These are phyloP conservation scores for Phlegmacium glaucopus DNA, from an alignment of 768 basidiomycete genomes.

Conservation along the genomic window DNA sequence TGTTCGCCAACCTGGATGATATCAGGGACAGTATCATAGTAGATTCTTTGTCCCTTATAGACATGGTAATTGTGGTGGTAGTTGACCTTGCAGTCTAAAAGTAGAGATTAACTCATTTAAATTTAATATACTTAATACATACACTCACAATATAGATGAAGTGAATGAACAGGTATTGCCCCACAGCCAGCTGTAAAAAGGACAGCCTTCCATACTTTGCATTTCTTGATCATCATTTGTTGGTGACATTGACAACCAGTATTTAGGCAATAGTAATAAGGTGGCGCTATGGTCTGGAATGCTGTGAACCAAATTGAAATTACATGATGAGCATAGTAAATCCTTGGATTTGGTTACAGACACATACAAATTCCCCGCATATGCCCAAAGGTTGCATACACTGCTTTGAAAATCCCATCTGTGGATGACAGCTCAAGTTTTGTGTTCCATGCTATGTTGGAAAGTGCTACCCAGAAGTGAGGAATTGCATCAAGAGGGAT, in stretches of 20 bases:
- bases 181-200: not conserved
- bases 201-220: not conserved
- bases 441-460: not conserved
- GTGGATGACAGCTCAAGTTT: not conserved
- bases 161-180: not conserved
- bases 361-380: not conserved
- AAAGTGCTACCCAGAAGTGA: not conserved
- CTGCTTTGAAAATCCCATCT: not conserved
- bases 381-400: conserved; percentile 1
- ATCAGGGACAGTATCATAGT: not conserved
- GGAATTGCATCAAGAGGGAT: not conserved
- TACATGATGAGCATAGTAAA: too few relatives aligned
- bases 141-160: not conserved
- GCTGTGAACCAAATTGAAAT: not conserved
- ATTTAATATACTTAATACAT: not conserved
- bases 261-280: not conserved
- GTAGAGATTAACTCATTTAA: not conserved
- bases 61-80: not conserved
- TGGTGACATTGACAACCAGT: not conserved
- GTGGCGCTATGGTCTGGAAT: not conserved
- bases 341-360: not conserved
- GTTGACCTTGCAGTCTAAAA: not conserved
- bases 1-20: conserved; percentile 7
- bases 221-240: not conserved
- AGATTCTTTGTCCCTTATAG: not conserved